Evolutionary conservation across 2,329 filamentous ascomycete species (phyloP), one percentile per base, ranked within the genome.

Genomic region (Metarhizium anisopliae): DNA sequence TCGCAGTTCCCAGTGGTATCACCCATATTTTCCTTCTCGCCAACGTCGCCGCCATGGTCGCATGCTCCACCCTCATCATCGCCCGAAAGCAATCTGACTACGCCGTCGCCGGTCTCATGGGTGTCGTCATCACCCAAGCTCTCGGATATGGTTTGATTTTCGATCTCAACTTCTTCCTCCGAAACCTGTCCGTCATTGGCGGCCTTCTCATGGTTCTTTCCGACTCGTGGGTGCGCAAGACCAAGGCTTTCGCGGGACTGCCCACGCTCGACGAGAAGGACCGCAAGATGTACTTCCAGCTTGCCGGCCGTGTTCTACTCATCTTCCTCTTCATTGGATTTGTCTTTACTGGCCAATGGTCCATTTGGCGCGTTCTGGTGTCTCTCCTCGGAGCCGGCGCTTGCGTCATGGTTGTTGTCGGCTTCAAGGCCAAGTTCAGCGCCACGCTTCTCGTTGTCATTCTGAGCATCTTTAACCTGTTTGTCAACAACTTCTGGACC

Each of bases 401-500:
- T 59, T 97, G 92, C 68, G 82, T 99, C 67, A 99, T 99, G 94
- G 94, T 99, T 59, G 90, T 96, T 54, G 94, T 99, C 61, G 94
- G 94, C 49, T 99, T 99, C 85, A 99, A 99, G 85, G 93, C 94
- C 68, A 99, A 99, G 84, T 95, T 91, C 80, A 96, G 92, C 73
- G 94, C 94, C 47, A 92, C 94, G 54, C 88, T 99, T 66, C 79
- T 99, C 63, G 94, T 99, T 35, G 83, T 99, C 58, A 91, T 99
- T 66, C 79, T 99, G 67, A 96, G 92, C 76, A 78, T 96, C 61
- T 99, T 99, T 81, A 99, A 99, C 74, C 74, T 99, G 50, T 73
- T 97, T 61, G 94, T 97, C 66, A 99, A 99, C 85, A 99, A 97
- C 83, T 99, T 96, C 81, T 99, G 94, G 94, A 97, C 92, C 69